Conservation (phyloP, 2,329 filamentous ascomycete species). For the Aspergillus sergii region DNA sequence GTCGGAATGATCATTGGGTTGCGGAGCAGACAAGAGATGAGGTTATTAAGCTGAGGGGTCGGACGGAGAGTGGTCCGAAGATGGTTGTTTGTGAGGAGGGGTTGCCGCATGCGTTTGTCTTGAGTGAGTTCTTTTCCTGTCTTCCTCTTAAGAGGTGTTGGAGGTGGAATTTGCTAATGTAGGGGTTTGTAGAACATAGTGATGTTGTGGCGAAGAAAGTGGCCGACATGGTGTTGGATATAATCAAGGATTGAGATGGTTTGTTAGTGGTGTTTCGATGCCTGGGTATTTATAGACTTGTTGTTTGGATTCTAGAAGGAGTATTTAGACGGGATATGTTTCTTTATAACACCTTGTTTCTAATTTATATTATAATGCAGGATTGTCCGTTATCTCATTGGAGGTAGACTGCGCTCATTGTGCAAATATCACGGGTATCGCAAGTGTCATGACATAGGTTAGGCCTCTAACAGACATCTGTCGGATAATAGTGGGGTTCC, state of each 20-base stretch:
- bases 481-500: background rate
- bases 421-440: constrained; percentile 11
- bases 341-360: background rate
- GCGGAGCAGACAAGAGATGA: constrained; percentile 59
- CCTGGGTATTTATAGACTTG: background rate
- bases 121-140: constrained; percentile 44
- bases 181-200: constrained; percentile 35
- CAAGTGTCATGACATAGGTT: constrained; percentile 2
- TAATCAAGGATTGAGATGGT: constrained; percentile 27
- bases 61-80: constrained; percentile 41
- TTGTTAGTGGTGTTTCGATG: background rate
- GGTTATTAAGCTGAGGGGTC: constrained; percentile 51
- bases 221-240: constrained; percentile 50
- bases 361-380: background rate
- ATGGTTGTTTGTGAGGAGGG: constrained; percentile 60
- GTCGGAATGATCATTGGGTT: constrained; percentile 63
- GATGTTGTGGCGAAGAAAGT: constrained; percentile 56
- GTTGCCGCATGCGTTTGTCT: constrained; percentile 63
- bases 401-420: background rate
- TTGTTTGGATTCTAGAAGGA: background rate
- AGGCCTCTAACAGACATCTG: background rate
- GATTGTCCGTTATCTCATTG: background rate
- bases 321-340: background rate
- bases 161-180: constrained; percentile 11
- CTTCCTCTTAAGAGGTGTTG: background rate